Evolutionary conservation across 2,329 filamentous ascomycete genomes (phyloP), one percentile per base, ranked within the genome.

Genomic region (Hypoxylon sp.): DNA sequence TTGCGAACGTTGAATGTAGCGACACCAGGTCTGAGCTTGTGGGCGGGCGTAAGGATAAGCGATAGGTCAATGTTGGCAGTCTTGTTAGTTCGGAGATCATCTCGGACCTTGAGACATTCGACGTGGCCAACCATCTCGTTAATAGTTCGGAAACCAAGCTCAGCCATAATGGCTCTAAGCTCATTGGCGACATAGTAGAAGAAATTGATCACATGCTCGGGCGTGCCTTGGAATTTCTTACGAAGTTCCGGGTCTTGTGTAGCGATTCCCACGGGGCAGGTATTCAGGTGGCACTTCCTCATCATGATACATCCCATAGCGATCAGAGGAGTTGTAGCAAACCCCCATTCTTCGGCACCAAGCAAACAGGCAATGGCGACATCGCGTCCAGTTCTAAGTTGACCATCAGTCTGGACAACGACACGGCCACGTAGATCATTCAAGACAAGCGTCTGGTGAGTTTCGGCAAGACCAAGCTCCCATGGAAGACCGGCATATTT

Each of bases 161-260:
- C 94, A 55, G 95, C 94, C 95, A 98, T 98, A 82, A 98, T 97
- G 37, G 94, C 94, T 78, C 95, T 91, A 65, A 98, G 89, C 84
- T 98, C 95, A 78, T 98, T 98, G 74, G 95, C 92, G 57, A 98
- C 87, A 77, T 98, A 98, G 84, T 98, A 98, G 84, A 97, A 97
- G 86, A 98, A 98, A 87, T 98, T 98, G 82, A 98, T 98, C 64
- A 97, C 94, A 75, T 98, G 94, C 83, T 98, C 95, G 10, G 95
- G 94, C 0, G 93, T 94, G 69, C 95, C 95, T 73, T 90, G 86
- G 81, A 98, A 98, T 83, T 98, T 98, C 86, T 94, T 92, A 67
- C 95, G 90, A 1, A 98, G 87, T 78, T 95, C 92, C n/a, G 94
- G 94, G 75, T 98, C 94, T 78, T 98, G 95, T 0, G 94, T 97